Conservation (phyloP, 352 stramenopile species). For the Globisporangium paddicum region DNA sequence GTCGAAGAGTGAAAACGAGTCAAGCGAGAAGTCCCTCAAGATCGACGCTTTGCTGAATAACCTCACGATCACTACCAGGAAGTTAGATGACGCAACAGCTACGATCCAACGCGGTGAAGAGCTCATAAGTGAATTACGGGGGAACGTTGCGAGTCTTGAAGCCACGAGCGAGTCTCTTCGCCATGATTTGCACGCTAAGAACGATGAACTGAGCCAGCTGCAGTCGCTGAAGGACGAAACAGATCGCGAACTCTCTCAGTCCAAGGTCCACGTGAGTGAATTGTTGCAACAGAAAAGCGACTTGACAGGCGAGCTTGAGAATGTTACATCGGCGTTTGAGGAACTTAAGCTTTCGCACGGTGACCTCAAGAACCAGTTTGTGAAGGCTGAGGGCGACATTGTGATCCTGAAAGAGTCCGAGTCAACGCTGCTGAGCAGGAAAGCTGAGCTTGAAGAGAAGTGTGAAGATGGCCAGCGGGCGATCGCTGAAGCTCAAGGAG, state of each 20-base stretch:
- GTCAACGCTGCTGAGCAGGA: neutral
- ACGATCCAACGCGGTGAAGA: neutral
- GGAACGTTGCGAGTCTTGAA: neutral
- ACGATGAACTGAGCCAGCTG: neutral
- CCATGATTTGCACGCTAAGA: neutral
- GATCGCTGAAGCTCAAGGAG: neutral
- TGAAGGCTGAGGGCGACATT: neutral
- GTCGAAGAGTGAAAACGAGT: neutral
- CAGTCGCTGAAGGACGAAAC: neutral
- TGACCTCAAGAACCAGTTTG: neutral
- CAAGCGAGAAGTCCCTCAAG: slow-evolving; percentile 1
- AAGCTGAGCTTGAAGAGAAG: slow-evolving; percentile 2
- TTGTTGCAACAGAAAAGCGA: slow-evolving; percentile 18
- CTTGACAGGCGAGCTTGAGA: slow-evolving; percentile 17
- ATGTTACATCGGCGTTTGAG: neutral
- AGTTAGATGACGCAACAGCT: slow-evolving; percentile 10
- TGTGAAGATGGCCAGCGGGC: neutral
- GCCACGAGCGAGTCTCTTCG: neutral
- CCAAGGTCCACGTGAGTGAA: slow-evolving; percentile 13
- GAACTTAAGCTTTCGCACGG: slow-evolving; percentile 1
- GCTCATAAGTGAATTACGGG: neutral
- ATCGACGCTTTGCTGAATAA: slow-evolving; percentile 6
- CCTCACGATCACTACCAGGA: slow-evolving; percentile 1
- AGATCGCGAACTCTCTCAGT: slow-evolving; percentile 11
- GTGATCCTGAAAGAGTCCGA: slow-evolving; percentile 1